Base-by-base conservation (phyloP, 306 rosid genomes). In the Dicorynia guianensis region DNA sequence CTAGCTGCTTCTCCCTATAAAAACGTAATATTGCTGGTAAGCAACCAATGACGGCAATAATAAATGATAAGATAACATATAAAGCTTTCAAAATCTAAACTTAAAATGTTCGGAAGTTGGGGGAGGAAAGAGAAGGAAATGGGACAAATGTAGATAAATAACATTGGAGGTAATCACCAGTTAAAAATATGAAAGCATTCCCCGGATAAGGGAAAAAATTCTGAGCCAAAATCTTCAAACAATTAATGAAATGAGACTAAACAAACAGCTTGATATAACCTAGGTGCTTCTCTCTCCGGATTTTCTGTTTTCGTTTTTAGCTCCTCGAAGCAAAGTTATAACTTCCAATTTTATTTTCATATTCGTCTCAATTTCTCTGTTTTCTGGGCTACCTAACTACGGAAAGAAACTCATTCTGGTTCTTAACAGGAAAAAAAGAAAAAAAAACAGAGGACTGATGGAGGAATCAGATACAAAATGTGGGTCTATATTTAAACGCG, bases 1-100 rank as follows among this genome's bases (percentile, higher is more conserved):
- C 44, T 38, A 34, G 62, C 36, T 75, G 15, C 65, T 60, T 61
- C 76, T 81, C 15, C 80, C 93, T 87, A 55, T 67, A 72, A 34
- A 68, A 15, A 1, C 63, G 53, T 15, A 65, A 63, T 25, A 52
- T 55, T 11, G 39, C 36, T 36, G 77, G 34, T n/a, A 42, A 69
- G 12, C 35, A 72, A 60, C 50, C 59, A 11, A 43, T 25, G 2
- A 25, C 30, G 30, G 30, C 30, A 35, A 38, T 25, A 40, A 48
- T 5, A 36, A 30, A 40, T 20, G 13, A 18, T 13, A 18, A 18
- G 12, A 10, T 30, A 4, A 57, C 2, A 19, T 57, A 13, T 9
- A 46, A 46, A 46, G 2, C 12, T 46, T 46, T 3, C 11, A 9
- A 46, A 46, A 46, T 46, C 4, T 12, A 3, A 46, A 46, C 4